Base-by-base conservation (phyloP, 2,329 filamentous ascomycete genomes). In the Monilinia polystroma region DNA sequence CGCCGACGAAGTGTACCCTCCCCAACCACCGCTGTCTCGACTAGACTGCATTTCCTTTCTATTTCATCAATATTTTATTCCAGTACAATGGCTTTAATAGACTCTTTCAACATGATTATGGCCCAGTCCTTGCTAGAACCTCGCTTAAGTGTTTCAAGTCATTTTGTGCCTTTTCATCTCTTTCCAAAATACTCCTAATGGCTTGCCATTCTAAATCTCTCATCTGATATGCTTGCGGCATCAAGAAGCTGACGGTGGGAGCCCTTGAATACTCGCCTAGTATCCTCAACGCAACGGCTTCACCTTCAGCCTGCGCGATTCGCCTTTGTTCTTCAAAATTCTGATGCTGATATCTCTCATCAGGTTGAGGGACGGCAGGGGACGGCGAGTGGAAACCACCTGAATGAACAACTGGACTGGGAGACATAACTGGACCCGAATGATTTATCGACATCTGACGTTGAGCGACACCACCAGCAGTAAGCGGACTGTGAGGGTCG, bases 141-240 rank as follows among this genome's bases (percentile, higher is more conserved):
- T 78, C 77, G 47, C 84, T 85, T 4, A 89, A 78, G 64, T 85
- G 80, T 62, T 82, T 79, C 23, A 89, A 76, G 59, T 77, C 75
- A 29, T 67, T 63, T 51, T 73, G 68, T 7, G 75, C 72, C 45
- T 71, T 73, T n/a, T 70, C 68, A 47, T 77, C 74, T 43, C 71
- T 70, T 60, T 73, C 72, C 35, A 76, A 71, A 60, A 77, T 76
- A 29, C 84, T 82, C 63, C 85, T 83, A 69, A 97, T 85, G 38
- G 95, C 86, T 66, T 85, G 82, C 84, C 95, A 89, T 75, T 96
- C 91, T 20, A 84, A 80, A n/a, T 85, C 81, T 56, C 87, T 83
- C 81, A 90, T 91, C 60, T 85, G 84, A 26, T 84, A 86, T 0
- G 88, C 89, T 70, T 91, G 87, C 6, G 87, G 85, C 55, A 92